These are phyloP conservation scores for Chytriomyces sp. DNA, from an alignment of 192 early-diverging fungal genomes.

Conservation along the genomic window DNA sequence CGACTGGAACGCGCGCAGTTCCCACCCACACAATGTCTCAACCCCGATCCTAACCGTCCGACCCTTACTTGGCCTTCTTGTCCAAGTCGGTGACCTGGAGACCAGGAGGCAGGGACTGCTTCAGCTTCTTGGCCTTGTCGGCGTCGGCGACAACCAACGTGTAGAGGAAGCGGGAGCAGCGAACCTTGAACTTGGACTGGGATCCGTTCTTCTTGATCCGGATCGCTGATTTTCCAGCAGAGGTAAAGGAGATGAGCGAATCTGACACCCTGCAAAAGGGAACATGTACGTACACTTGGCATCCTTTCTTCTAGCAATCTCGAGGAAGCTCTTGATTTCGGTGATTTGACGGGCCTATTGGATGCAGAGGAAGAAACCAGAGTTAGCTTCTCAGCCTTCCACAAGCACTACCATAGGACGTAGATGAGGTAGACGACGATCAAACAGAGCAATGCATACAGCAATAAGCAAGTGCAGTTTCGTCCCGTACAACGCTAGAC, in stretches of 20 bases:
- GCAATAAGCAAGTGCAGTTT: too few species aligned
- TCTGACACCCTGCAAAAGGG: too few species aligned
- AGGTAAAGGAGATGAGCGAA: neutral
- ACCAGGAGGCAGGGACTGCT: conserved; percentile 93
- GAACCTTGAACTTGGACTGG: conserved; percentile 97
- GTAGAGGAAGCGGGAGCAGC: conserved; percentile 98
- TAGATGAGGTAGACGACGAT: too few species aligned
- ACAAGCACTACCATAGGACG: too few species aligned
- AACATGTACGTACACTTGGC: conserved; percentile 75
- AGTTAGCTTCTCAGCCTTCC: too few species aligned
- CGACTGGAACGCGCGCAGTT: too few species aligned
- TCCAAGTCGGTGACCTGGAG: conserved; percentile 31
- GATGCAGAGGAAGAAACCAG: neutral
- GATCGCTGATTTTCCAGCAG: conserved; percentile 53
- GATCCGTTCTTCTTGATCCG: conserved; percentile 95
- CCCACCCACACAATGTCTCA: neutral
- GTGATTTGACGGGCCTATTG: conserved; percentile 93
- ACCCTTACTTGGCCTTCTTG: conserved; percentile 23
- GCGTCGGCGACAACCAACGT: conserved; percentile 93
- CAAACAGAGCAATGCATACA: too few species aligned
- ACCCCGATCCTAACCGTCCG: neutral
- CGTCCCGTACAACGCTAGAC: too few species aligned
- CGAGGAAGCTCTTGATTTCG: conserved; percentile 98
- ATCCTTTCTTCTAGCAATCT: conserved; percentile 94
- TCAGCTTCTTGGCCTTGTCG: conserved; percentile 94